These are phyloP conservation scores for Gracilariopsis chorda DNA, from an alignment of 23 red algal genomes.

Conservation along the genomic window DNA sequence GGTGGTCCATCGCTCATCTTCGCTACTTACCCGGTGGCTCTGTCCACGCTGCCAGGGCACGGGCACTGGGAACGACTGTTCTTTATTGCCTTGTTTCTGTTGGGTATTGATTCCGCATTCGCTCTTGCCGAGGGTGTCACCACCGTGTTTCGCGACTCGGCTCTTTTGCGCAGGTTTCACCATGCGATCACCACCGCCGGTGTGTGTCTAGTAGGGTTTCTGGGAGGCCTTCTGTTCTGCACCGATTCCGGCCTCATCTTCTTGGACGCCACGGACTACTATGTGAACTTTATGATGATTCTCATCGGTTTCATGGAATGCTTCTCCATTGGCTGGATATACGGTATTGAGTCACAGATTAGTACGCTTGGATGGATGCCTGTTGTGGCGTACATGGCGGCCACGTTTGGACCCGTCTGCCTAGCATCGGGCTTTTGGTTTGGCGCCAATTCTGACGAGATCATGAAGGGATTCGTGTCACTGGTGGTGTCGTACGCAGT, in stretches of 20 bases:
- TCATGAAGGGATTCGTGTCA: conserved; percentile 54
- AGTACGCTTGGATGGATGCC: neutral
- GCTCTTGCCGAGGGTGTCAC: conserved; percentile 43
- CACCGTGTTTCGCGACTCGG: conserved; percentile 40
- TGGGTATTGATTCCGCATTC: conserved; percentile 50
- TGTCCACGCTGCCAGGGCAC: conserved; percentile 15
- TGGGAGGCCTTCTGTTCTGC: conserved; percentile 17
- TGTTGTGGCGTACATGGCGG: conserved; percentile 16
- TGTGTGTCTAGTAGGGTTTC: conserved; percentile 18
- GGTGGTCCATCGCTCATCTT: conserved; percentile 43
- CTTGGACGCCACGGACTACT: conserved; percentile 48
- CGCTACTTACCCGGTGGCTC: conserved; percentile 11
- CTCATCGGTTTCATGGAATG: conserved; percentile 42
- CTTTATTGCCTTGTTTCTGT: conserved; percentile 48
- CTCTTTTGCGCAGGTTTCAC: neutral
- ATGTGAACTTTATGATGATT: conserved; percentile 56
- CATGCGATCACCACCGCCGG: conserved; percentile 18
- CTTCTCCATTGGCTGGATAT: conserved; percentile 59
- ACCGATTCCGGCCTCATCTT: conserved; percentile 32
- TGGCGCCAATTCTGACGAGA: neutral
- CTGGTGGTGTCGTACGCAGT: neutral
- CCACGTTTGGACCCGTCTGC: conserved; percentile 6
- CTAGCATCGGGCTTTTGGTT: conserved; percentile 62
- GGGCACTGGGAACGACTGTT: conserved; percentile 63
- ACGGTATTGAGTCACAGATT: conserved; percentile 40